Evolutionary conservation across 257 asterid species (phyloP).

Genomic region (Solanum lycopersicoides): DNA sequence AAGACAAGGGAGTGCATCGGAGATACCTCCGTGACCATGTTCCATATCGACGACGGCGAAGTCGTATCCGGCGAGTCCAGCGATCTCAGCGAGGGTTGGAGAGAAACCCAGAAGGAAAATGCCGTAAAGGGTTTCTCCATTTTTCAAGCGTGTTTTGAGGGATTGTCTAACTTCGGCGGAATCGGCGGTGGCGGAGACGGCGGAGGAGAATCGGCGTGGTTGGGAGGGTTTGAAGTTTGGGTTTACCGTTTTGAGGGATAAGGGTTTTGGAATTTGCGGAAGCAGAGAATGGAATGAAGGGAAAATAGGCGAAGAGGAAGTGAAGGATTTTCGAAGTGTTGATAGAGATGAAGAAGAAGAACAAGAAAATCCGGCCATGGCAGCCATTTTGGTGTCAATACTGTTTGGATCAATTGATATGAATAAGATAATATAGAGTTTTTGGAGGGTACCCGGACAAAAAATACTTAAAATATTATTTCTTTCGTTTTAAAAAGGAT

Average conservation of each 20-base stretch:
- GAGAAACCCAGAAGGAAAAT: constrained; percentile 72
- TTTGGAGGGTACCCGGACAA: no score
- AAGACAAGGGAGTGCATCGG: constrained; percentile 66
- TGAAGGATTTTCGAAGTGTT: constrained; percentile 19
- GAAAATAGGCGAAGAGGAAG: not conserved
- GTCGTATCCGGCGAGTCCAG: constrained; percentile 71
- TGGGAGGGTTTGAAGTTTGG: constrained; percentile 3
- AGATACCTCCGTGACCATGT: constrained; percentile 77
- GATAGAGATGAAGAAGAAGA: constrained; percentile 18
- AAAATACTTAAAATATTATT: no score
- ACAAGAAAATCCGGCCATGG: constrained; percentile 17
- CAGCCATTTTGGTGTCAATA: not conserved
- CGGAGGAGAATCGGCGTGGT: constrained; percentile 1
- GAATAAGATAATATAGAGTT: not conserved
- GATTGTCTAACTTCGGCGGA: constrained; percentile 11
- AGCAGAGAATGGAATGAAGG: not conserved
- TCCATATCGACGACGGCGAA: constrained; percentile 85
- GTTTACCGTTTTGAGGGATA: constrained; percentile 15
- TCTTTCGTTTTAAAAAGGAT: no score
- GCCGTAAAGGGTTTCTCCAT: constrained; percentile 69
- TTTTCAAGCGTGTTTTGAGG: constrained; percentile 53
- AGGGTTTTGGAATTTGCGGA: not conserved
- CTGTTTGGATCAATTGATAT: not conserved
- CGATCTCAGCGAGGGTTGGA: constrained; percentile 71
- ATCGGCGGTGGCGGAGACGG: constrained; percentile 1